Conservation (phyloP, 2,329 filamentous ascomycete species). For the Botrytis aclada region DNA sequence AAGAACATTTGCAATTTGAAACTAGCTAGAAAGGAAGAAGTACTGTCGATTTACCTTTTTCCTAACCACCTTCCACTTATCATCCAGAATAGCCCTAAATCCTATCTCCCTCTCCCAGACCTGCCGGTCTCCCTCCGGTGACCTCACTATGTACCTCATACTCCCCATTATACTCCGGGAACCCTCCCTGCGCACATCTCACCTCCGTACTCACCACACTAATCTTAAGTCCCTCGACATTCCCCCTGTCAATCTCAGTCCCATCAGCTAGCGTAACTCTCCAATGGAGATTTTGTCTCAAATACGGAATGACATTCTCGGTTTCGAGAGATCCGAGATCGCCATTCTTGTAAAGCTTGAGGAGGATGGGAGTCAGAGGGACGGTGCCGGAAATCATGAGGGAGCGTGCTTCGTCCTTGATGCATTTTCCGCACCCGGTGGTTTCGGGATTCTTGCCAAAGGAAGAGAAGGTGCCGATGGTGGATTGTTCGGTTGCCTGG, state of each 20-base stretch:
- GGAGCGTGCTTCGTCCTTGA: slow-evolving; percentile 33
- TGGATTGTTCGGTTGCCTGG: slow-evolving; percentile 31
- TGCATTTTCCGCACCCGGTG: slow-evolving; percentile 38
- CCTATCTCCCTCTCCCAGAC: slow-evolving; percentile 18
- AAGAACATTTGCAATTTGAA: not conserved
- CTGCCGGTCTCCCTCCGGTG: slow-evolving; percentile 31
- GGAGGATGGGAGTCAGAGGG: slow-evolving; percentile 40
- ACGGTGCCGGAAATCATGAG: slow-evolving; percentile 42
- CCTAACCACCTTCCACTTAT: not conserved
- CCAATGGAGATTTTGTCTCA: slow-evolving; percentile 36
- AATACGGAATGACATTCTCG: slow-evolving; percentile 36
- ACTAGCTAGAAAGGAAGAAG: not conserved
- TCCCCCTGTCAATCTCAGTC: slow-evolving; percentile 26
- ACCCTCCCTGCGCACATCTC: slow-evolving; percentile 22
- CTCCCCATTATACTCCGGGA: slow-evolving; percentile 31
- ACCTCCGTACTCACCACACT: slow-evolving; percentile 35
- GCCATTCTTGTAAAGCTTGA: slow-evolving; percentile 34
- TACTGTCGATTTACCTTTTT: not conserved
- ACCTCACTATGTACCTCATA: slow-evolving; percentile 35
- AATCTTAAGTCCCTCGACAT: slow-evolving; percentile 33
- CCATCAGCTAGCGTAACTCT: slow-evolving; percentile 33
- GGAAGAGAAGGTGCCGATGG: slow-evolving; percentile 42
- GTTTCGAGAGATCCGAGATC: slow-evolving; percentile 35
- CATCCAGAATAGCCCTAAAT: not conserved
- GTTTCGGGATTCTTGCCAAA: slow-evolving; percentile 38